These are phyloP conservation scores for Magnusiomyces tetraspermus DNA, from an alignment of 1,139 yeast genomes.

Conservation along the genomic window DNA sequence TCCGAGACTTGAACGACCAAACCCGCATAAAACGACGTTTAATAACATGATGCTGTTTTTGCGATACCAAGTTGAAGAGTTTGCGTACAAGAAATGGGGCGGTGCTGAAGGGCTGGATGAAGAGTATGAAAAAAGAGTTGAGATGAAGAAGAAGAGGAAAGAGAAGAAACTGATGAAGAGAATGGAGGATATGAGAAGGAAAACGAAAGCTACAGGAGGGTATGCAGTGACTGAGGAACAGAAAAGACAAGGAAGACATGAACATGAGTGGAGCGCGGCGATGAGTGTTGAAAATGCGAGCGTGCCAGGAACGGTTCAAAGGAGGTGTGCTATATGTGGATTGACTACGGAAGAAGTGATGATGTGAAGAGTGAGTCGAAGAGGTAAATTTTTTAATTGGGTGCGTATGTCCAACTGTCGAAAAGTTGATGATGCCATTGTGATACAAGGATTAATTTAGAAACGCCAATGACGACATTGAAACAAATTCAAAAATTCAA, in stretches of 20 bases:
- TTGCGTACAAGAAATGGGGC: constrained; percentile 93
- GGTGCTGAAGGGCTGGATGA: constrained; percentile 76
- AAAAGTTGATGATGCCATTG: no score
- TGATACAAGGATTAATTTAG: no score
- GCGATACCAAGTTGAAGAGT: constrained; percentile 83
- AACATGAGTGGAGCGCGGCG: constrained; percentile 71
- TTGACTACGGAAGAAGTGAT: constrained; percentile 67
- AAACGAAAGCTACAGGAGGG: constrained; percentile 68
- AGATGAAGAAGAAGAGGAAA: constrained; percentile 56
- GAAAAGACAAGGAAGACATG: constrained; percentile 46
- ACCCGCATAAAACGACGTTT: constrained; percentile 84
- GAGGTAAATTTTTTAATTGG: no score
- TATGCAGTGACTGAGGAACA: neutral
- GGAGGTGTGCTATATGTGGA: constrained; percentile 77
- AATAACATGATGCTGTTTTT: constrained; percentile 88
- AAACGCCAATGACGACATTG: no score
- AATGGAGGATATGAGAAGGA: constrained; percentile 76
- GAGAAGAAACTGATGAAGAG: constrained; percentile 71
- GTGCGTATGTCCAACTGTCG: no score
- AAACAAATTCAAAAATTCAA: no score
- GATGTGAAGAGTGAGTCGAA: no score
- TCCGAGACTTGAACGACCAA: constrained; percentile 78
- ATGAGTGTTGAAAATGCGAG: constrained; percentile 33
- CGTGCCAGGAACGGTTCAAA: constrained; percentile 38
- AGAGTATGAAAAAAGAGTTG: constrained; percentile 86